These are phyloP conservation scores for Sarcodon sp. DNA, from an alignment of 768 basidiomycete genomes.

Conservation along the genomic window DNA sequence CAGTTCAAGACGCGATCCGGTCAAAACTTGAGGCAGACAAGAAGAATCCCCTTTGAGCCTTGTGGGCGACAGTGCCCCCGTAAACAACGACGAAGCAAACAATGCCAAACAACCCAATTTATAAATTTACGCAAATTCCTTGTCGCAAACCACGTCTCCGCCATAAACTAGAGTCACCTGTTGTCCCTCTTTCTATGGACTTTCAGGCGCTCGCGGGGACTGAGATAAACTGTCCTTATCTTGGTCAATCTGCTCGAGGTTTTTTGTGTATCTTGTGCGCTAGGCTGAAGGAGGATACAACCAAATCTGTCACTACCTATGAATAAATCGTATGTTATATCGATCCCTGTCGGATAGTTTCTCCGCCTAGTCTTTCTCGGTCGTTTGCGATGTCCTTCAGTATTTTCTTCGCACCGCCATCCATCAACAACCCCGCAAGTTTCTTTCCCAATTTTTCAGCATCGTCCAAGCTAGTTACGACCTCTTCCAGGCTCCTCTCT, in stretches of 20 bases:
- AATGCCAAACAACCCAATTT: not conserved
- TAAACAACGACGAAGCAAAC: not conserved
- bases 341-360: not conserved
- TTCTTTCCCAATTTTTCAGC: slow-evolving; percentile 57
- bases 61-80: not conserved
- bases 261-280: slow-evolving; percentile 6
- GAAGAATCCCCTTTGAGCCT: too few species aligned
- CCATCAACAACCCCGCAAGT: slow-evolving; percentile 53
- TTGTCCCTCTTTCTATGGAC: slow-evolving; percentile 8
- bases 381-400: slow-evolving; percentile 75
- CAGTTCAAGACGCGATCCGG: too few species aligned
- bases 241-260: slow-evolving; percentile 7
- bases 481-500: slow-evolving; percentile 41
- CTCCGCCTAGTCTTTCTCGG: slow-evolving; percentile 19
- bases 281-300: slow-evolving; percentile 8
- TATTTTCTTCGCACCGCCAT: slow-evolving; percentile 64
- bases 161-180: slow-evolving; percentile 15
- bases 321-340: too few species aligned
- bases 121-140: not conserved
- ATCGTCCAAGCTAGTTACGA: slow-evolving; percentile 37
- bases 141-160: slow-evolving; percentile 5
- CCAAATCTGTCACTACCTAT: too few species aligned
- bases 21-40: too few species aligned
- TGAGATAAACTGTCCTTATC: slow-evolving; percentile 8
- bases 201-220: slow-evolving; percentile 14